Evolutionary conservation across 192 early-diverging fungal species (phyloP), one percentile per base, ranked within the genome.

Genomic region (Coemansia sp.): DNA sequence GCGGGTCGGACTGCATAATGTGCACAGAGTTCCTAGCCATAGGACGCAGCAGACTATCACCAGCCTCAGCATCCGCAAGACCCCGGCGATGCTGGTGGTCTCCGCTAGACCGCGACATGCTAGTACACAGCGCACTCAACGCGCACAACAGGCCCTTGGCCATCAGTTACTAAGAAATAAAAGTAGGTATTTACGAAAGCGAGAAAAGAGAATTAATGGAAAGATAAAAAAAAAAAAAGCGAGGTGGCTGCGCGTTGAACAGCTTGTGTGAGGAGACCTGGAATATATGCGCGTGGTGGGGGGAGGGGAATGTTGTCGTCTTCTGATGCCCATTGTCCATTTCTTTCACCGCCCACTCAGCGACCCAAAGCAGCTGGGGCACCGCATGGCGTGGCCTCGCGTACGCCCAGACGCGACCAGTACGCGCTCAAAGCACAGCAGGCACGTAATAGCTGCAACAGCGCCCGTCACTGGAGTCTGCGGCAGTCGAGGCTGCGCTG

Each of bases 391-490:
- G 32, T 67, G 51, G 29, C 62, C 64, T 17, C 69, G 72, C 21
- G 64, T 68, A 4, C 42, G 55, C 4, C 53, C 27, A 0, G 53
- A 14, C 4, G 72, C 44, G 12, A 74, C 39, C n/a, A 59, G 45
- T 8, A 76, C 73, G 27, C 60, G 67, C 46, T 81, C 78, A 64
- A 81, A 81, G 62, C 78, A 81, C 36, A 81, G 37, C 12, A 76
- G 19, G n/a, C 78, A 81, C 21, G 67, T 59, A 0, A 73, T 12
- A 14, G 51, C 68, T 4, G 23, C 12, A 5, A 61, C 48, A 8
- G 14, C 68, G 3, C 58, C 17, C 32, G 58, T 38, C 32, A 19
- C 10, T 9, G 58, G 58, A 0, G 58, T 38, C 58, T 36, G 58
- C 9, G 34, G 58, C 34, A 38, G 1, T 1, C n/a, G 58, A 5